Conservation (phyloP, 1,284 basidiomycete genomes). For the Fomitopsis betulina region DNA sequence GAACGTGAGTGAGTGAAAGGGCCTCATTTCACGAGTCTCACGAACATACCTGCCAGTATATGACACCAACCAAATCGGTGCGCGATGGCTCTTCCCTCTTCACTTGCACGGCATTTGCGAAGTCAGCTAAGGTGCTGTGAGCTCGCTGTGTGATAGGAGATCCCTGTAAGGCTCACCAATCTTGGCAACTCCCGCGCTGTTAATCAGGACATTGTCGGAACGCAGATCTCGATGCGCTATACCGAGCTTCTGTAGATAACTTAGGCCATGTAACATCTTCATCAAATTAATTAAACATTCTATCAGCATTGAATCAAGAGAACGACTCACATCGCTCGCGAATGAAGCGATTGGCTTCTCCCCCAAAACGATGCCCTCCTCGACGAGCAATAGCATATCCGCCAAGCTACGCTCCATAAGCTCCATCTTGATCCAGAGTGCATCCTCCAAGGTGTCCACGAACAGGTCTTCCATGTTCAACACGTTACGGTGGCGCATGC, state of each 20-base stretch:
- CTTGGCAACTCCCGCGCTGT: conserved; percentile 62
- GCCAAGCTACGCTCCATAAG: conserved; percentile 81
- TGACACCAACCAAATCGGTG: conserved; percentile 59
- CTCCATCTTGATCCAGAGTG: conserved; percentile 81
- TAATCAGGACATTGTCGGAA: conserved; percentile 74
- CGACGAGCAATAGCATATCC: conserved; percentile 62
- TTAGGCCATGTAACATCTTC: conserved; percentile 59
- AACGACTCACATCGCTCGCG: conserved; percentile 60
- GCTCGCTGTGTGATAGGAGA: background rate
- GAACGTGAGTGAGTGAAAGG: background rate
- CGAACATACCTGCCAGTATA: conserved; percentile 65
- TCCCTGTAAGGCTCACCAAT: conserved; percentile 48
- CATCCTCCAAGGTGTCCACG: conserved; percentile 59
- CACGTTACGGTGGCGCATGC: conserved; percentile 53
- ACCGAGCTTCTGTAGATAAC: conserved; percentile 53
- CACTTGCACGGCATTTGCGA: conserved; percentile 66
- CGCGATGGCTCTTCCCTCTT: conserved; percentile 41
- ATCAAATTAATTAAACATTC: background rate
- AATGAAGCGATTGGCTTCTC: conserved; percentile 68
- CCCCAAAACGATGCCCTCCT: conserved; percentile 52
- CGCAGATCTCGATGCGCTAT: conserved; percentile 78
- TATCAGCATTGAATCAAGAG: conserved; percentile 1
- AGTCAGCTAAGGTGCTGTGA: conserved; percentile 52
- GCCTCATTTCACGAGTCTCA: background rate
- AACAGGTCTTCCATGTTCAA: conserved; percentile 65